A percentile compares a stretch with the other conserved stretches of the same genome.
Conservation (phyloP, 2,329 filamentous ascomycete species). For the Apiospora sp. region DNA sequence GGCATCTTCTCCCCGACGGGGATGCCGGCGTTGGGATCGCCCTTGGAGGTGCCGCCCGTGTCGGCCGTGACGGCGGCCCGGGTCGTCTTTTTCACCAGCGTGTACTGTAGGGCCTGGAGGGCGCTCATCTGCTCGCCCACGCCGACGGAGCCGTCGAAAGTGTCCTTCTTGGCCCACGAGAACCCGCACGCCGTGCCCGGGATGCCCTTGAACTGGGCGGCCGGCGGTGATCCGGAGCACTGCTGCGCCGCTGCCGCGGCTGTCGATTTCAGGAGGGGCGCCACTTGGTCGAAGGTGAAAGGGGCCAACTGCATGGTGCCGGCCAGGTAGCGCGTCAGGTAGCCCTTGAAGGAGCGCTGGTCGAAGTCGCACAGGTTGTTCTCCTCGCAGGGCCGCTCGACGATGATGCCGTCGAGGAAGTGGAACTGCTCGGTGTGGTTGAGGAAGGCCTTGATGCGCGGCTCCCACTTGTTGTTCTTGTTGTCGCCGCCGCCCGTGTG, state of each 20-base stretch:
- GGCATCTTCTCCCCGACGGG: conserved; percentile 35
- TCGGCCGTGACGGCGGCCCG: conserved; percentile 57
- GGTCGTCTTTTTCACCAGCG: conserved; percentile 53
- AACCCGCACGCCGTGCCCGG: conserved; percentile 72
- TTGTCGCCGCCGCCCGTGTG: conserved; percentile 57
- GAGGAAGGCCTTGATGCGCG: conserved; percentile 66
- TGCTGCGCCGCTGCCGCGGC: conserved; percentile 60
- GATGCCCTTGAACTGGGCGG: conserved; percentile 56
- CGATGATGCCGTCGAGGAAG: conserved; percentile 63
- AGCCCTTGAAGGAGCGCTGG: conserved; percentile 80
- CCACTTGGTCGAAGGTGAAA: conserved; percentile 57
- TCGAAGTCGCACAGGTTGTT: conserved; percentile 70
- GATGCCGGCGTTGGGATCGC: conserved; percentile 56
- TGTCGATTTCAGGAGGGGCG: conserved; percentile 58
- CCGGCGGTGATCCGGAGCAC: conserved; percentile 56
- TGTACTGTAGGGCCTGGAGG: conserved; percentile 68
- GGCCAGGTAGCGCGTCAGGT: conserved; percentile 72
- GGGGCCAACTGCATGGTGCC: conserved; percentile 63
- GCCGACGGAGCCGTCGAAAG: conserved; percentile 67
- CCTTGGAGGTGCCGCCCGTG: conserved; percentile 67
- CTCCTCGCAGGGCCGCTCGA: conserved; percentile 73
- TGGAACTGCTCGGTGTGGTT: conserved; percentile 61
- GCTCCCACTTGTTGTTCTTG: conserved; percentile 60
- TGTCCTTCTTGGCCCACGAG: conserved; percentile 61
- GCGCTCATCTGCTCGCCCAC: conserved; percentile 77